These are phyloP conservation scores for Zoysia pacifica DNA, from an alignment of 176 grass and related monocot species.

Conservation along the genomic window DNA sequence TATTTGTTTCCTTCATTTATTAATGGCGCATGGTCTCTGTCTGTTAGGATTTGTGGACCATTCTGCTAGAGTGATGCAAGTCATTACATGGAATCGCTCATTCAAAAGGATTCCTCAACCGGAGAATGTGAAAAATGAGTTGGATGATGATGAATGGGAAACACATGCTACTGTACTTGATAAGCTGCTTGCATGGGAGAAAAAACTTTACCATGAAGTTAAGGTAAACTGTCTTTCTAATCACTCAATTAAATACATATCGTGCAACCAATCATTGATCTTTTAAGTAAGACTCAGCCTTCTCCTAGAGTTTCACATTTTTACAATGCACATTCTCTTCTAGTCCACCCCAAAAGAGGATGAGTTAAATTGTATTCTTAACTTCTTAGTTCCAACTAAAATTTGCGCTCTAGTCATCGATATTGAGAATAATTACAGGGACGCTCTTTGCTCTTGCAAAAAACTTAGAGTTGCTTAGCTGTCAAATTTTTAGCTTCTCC, in stretches of 20 bases:
- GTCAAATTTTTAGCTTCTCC: too few species aligned
- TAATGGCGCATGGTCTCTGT: slow-evolving; percentile 18
- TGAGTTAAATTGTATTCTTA: background rate
- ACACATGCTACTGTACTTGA: slow-evolving; percentile 82
- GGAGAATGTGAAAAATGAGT: slow-evolving; percentile 53
- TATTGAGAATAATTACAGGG: background rate
- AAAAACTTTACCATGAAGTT: slow-evolving; percentile 91
- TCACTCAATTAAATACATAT: background rate
- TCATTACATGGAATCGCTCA: slow-evolving; percentile 94
- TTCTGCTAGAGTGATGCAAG: slow-evolving; percentile 87
- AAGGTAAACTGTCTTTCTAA: slow-evolving; percentile 54
- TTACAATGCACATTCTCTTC: background rate
- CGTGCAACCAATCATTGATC: background rate
- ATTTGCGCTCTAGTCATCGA: background rate
- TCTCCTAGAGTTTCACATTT: background rate
- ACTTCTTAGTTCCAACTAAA: background rate
- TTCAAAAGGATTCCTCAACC: slow-evolving; percentile 61
- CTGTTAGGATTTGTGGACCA: slow-evolving; percentile 81
- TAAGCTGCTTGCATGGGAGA: slow-evolving; percentile 96
- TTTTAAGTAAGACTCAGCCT: background rate
- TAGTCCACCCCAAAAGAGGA: background rate
- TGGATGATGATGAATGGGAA: slow-evolving; percentile 72
- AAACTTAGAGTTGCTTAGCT: background rate
- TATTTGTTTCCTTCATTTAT: slow-evolving; percentile 4
- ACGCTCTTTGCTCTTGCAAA: slow-evolving; percentile 7